Conservation (phyloP, 306 rosid species). For the Vicia faba region DNA sequence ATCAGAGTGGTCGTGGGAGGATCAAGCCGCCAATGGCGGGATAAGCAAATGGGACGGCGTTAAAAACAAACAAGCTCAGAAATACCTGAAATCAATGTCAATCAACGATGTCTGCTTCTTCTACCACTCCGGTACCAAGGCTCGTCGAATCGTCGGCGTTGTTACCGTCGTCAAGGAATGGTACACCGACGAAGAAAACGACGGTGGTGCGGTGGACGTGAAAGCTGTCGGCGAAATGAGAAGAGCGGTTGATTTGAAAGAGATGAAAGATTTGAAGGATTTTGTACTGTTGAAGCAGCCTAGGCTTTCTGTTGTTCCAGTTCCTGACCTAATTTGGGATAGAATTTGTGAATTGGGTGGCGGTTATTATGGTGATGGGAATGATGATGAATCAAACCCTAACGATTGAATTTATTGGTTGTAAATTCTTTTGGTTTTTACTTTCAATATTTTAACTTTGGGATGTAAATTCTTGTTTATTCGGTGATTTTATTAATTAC, state of each 20-base stretch:
- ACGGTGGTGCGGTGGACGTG: slow-evolving; percentile 63
- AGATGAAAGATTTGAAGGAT: slow-evolving; percentile 66
- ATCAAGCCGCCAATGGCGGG: slow-evolving; percentile 74
- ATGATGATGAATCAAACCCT: neutral
- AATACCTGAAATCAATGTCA: slow-evolving; percentile 73
- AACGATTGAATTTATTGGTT: neutral
- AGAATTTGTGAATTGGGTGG: slow-evolving; percentile 65
- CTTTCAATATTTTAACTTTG: neutral
- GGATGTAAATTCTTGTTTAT: too few relatives aligned
- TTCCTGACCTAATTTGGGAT: slow-evolving; percentile 54
- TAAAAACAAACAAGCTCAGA: slow-evolving; percentile 86
- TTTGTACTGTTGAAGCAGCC: slow-evolving; percentile 72
- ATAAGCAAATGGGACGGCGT: slow-evolving; percentile 86
- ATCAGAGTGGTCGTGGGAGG: slow-evolving; percentile 93
- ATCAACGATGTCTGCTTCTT: slow-evolving; percentile 73
- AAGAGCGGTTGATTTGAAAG: slow-evolving; percentile 64
- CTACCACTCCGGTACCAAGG: slow-evolving; percentile 79
- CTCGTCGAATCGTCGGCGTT: slow-evolving; percentile 81
- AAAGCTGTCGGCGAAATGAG: slow-evolving; percentile 82
- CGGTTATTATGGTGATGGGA: slow-evolving; percentile 73
- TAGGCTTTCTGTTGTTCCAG: slow-evolving; percentile 76
- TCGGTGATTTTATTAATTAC: too few relatives aligned
- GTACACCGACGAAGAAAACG: slow-evolving; percentile 45
- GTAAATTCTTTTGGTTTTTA: neutral
- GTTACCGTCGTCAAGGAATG: slow-evolving; percentile 63